These are phyloP conservation scores for Boechera divaricarpa DNA, from an alignment of 345 rosid genomes.

Conservation along the genomic window DNA sequence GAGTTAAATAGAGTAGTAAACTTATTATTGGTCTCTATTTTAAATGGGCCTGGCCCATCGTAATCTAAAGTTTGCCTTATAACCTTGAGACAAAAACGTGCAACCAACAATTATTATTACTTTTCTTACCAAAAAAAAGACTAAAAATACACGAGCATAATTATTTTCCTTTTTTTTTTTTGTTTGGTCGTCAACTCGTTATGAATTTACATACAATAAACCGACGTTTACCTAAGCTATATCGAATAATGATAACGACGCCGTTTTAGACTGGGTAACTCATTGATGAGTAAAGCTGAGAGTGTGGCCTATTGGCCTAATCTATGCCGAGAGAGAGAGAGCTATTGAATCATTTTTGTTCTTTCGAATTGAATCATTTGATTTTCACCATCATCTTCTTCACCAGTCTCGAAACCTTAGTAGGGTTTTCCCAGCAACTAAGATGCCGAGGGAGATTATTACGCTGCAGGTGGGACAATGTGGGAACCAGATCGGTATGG, in stretches of 20 bases:
- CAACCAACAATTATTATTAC: too few relatives aligned
- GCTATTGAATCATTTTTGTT: too few relatives aligned
- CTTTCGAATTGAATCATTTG: neutral
- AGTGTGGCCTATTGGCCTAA: neutral
- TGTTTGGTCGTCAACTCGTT: too few relatives aligned
- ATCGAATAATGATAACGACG: too few relatives aligned
- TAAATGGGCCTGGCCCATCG: constrained; percentile 31
- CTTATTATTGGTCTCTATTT: neutral
- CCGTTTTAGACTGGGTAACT: neutral
- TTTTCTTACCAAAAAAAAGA: too few relatives aligned
- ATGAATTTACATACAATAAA: too few relatives aligned
- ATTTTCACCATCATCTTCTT: neutral
- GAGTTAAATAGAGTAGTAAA: neutral
- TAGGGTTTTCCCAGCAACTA: neutral
- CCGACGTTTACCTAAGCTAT: too few relatives aligned
- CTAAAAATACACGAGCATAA: too few relatives aligned
- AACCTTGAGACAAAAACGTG: too few relatives aligned
- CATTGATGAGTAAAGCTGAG: neutral
- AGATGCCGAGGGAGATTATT: constrained; percentile 89
- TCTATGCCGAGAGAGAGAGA: too few relatives aligned
- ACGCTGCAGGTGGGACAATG: constrained; percentile 99
- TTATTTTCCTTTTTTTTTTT: too few relatives aligned
- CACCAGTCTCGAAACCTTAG: neutral
- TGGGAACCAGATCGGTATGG: constrained; percentile 99
- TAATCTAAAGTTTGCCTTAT: too few relatives aligned